Evolutionary conservation across 495 filamentous ascomycete species (phyloP).

Genomic region (Penicillium alfredii): DNA sequence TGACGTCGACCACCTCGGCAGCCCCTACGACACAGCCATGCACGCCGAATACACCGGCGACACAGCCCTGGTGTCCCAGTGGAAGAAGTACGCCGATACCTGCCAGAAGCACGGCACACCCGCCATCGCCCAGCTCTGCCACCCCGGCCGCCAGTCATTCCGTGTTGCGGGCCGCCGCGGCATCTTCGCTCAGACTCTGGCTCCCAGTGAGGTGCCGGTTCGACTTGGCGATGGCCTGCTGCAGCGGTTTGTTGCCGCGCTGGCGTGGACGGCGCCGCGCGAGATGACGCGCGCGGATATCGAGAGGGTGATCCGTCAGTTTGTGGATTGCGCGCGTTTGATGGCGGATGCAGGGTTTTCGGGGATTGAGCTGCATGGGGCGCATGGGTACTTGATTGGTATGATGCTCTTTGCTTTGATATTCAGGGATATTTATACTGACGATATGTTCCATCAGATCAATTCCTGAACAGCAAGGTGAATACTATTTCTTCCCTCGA

Average conservation of each 20-base stretch:
- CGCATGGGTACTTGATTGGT: conserved; percentile 56
- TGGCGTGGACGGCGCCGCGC: conserved; percentile 38
- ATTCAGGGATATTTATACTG: conserved; percentile 3
- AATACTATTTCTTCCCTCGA: not conserved
- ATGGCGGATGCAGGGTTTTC: conserved; percentile 49
- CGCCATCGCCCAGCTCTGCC: conserved; percentile 50
- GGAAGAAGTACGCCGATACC: conserved; percentile 43
- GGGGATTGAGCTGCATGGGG: conserved; percentile 51
- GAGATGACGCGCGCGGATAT: conserved; percentile 50
- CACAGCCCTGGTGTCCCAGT: conserved; percentile 28
- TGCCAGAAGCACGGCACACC: conserved; percentile 44
- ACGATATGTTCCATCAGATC: conserved; percentile 20
- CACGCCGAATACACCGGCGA: conserved; percentile 28
- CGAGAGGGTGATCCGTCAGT: conserved; percentile 37
- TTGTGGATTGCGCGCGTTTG: conserved; percentile 42
- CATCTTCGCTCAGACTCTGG: conserved; percentile 40
- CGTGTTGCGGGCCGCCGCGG: conserved; percentile 39
- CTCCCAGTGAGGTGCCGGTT: conserved; percentile 41
- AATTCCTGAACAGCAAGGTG: conserved; percentile 40
- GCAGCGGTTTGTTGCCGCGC: conserved; percentile 23
- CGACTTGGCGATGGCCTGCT: conserved; percentile 33
- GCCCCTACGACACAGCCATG: conserved; percentile 37
- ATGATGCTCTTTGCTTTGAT: conserved; percentile 15
- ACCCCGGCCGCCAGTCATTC: conserved; percentile 53
- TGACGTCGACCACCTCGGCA: conserved; percentile 46